Percentiles rank a stretch among this genome's conserved stretches.
Evolutionary conservation across 495 filamentous ascomycete genomes (phyloP).

Genomic region (Parmelia sp.): DNA sequence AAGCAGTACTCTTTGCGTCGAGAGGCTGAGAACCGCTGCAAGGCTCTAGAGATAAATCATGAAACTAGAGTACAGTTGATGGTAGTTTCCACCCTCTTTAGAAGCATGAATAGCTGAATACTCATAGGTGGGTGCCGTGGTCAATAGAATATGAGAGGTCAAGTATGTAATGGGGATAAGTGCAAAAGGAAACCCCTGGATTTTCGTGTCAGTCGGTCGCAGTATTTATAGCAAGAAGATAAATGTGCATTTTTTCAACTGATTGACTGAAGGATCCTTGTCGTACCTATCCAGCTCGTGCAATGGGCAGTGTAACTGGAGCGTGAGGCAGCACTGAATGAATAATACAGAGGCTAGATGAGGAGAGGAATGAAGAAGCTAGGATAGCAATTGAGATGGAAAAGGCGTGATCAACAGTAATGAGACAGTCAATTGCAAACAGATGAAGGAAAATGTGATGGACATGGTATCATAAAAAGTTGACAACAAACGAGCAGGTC

Average conservation of each 20-base stretch:
- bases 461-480: constrained; percentile 1
- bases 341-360: not conserved
- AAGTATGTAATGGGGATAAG: not conserved
- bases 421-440: not conserved
- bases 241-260: not conserved
- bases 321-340: not conserved
- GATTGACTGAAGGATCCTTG: not conserved
- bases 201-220: not conserved
- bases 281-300: not conserved
- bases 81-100: not conserved
- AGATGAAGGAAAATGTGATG: constrained; percentile 11
- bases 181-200: not conserved
- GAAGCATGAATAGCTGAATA: not conserved
- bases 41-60: constrained; percentile 7
- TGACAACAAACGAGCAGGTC: constrained; percentile 1
- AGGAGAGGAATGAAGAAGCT: not conserved
- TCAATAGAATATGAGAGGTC: not conserved
- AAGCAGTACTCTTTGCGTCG: not conserved
- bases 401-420: not conserved
- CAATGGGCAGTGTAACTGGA: not conserved
- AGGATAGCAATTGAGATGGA: not conserved
- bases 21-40: not conserved
- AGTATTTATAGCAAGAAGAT: not conserved
- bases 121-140: not conserved
- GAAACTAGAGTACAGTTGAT: not conserved